These are phyloP conservation scores for Jackrogersella multiformis DNA, from an alignment of 495 filamentous ascomycete species.

Conservation along the genomic window DNA sequence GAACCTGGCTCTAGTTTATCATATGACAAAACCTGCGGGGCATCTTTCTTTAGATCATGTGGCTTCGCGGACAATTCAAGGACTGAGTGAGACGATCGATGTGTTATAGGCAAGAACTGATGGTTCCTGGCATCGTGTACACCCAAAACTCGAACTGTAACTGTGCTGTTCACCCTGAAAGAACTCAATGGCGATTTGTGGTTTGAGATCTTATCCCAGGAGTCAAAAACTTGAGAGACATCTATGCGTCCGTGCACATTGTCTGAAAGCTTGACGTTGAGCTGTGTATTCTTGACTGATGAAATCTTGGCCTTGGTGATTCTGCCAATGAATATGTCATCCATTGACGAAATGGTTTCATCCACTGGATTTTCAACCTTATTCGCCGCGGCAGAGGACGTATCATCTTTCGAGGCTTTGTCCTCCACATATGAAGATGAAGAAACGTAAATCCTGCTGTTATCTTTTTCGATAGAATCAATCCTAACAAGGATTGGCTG, in stretches of 20 bases:
- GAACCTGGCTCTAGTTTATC: conserved; percentile 78
- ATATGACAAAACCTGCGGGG: conserved; percentile 68
- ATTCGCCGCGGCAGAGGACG: conserved; percentile 32
- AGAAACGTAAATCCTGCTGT: conserved; percentile 52
- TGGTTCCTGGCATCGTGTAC: conserved; percentile 90
- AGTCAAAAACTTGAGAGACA: conserved; percentile 86
- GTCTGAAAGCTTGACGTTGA: conserved; percentile 90
- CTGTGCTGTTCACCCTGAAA: conserved; percentile 74
- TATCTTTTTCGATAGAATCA: conserved; percentile 68
- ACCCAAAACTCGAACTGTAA: conserved; percentile 82
- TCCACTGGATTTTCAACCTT: conserved; percentile 75
- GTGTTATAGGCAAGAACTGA: conserved; percentile 89
- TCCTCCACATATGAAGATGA: conserved; percentile 40
- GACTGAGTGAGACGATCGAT: conserved; percentile 80
- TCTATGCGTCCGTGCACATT: conserved; percentile 92
- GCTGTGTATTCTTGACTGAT: conserved; percentile 85
- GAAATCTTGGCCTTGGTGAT: conserved; percentile 79
- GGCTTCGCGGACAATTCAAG: conserved; percentile 91
- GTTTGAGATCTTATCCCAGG: conserved; percentile 84
- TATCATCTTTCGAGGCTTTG: conserved; percentile 39
- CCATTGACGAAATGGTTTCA: conserved; percentile 66
- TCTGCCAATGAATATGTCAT: conserved; percentile 77
- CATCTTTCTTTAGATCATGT: conserved; percentile 63
- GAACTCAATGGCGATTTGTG: conserved; percentile 77
- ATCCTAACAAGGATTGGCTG: conserved; percentile 78